phyloP scores from a whole-genome alignment of 148 eudicot species.

The Rhododendron simsii region DNA sequence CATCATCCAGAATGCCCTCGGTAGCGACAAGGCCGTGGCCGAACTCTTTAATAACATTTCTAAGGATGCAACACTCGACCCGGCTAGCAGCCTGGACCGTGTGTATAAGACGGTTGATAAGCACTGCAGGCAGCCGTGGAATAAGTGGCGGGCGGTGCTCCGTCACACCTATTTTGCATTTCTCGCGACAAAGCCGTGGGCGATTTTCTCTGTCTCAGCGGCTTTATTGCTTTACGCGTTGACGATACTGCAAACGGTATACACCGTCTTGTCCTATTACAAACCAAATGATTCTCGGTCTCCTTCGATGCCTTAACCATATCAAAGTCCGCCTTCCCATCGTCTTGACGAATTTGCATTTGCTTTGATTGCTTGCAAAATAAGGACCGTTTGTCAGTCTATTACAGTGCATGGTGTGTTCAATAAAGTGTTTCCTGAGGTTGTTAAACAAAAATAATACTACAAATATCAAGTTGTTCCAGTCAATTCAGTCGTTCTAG shows the following conservation, averaged over 20 bases:
- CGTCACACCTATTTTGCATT: slow-evolving; percentile 36
- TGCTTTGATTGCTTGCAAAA: no score
- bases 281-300: neutral
- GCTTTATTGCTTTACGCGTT: slow-evolving; percentile 34
- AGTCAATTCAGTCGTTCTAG: no score
- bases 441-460: no score
- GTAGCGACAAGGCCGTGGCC: slow-evolving; percentile 39
- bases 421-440: no score
- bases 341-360: no score
- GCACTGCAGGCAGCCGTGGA: no score
- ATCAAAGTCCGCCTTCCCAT: no score
- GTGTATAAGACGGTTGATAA: slow-evolving; percentile 19
- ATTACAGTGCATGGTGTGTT: no score
- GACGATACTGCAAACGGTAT: slow-evolving; percentile 29
- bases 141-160: slow-evolving; percentile 28
- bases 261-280: slow-evolving; percentile 15
- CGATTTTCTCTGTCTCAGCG: slow-evolving; percentile 22
- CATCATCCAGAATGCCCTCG: slow-evolving; percentile 31
- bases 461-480: no score
- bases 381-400: no score
- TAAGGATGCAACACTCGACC: slow-evolving; percentile 30
- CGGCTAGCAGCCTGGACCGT: slow-evolving; percentile 11
- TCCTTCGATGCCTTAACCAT: neutral
- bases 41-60: slow-evolving; percentile 30
- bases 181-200: slow-evolving; percentile 44